Evolutionary conservation across 768 basidiomycete genomes (phyloP), one percentile per base, ranked within the genome.

Genomic region (Tulasnella sp.): DNA sequence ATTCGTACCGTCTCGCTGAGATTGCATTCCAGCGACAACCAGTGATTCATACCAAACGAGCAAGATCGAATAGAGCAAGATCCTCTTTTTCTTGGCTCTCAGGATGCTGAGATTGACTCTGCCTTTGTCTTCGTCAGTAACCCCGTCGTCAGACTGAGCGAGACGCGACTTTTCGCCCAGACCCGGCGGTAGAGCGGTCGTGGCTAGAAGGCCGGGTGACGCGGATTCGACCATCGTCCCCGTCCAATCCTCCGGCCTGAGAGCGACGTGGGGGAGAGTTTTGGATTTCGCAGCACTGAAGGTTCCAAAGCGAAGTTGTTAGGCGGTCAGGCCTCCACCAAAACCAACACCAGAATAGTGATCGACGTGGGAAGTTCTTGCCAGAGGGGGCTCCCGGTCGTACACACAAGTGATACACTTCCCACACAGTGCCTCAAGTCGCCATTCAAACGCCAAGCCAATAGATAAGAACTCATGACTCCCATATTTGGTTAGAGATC

Each of bases 1-100:
- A 37, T 37, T 37, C 2, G 2, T 37, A 37, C 6, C 37, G 37
- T 2, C 37, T 37, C 37, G 6, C 37, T 72, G 48, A 82, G n/a
- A 8, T 46, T 46, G 28, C 16, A 37, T 34, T 46, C 76, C 37
- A 58, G 73, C 20, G 58, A 60, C n/a, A 37, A 40, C 80, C 79
- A 77, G 42, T 48, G 72, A 24, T 82, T 72, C 42, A 54, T 76
- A 8, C 83, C 86, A 81, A 94, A 92, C 90, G 37, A 48, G 88
- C 86, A 37, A 91, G 89, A 81, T 93, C 91, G 77, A 94, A 92
- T 3, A 73, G 0, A 89, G 88, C 81, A 0, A 79, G 81, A 2
- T 83, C 84, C 3, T 85, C 86, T 0, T 88, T 88, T 7, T 83
- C 85, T 2, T 84, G 86, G n/a, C 83, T 84, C 18, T 73, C 78